These are phyloP conservation scores for Mucor saturninus DNA, from an alignment of 371 early-diverging fungal genomes.

Conservation along the genomic window DNA sequence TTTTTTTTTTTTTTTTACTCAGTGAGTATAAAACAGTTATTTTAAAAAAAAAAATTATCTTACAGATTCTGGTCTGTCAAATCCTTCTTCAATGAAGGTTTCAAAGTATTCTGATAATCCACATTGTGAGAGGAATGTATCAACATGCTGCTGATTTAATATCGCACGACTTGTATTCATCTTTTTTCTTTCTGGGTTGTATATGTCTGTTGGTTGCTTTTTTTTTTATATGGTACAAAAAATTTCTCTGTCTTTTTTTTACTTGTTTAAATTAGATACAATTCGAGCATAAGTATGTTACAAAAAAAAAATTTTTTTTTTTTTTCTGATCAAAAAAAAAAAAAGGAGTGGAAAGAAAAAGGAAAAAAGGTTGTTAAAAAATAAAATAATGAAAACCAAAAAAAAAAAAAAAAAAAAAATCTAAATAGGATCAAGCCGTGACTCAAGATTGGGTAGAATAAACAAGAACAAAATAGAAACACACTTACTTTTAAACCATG, in stretches of 20 bases:
- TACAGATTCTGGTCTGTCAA: conserved; percentile 49
- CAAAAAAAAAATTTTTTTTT: conserved; percentile 1
- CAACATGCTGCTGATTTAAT: conserved; percentile 22
- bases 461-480: neutral
- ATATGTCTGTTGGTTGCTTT: neutral
- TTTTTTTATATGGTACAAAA: neutral
- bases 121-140: conserved; percentile 33
- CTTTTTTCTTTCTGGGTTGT: neutral
- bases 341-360: conserved; percentile 3
- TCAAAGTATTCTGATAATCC: conserved; percentile 38
- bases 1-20: conserved; percentile 10
- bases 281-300: neutral
- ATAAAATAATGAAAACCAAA: neutral
- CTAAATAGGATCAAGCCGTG: neutral
- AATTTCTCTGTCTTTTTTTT: neutral
- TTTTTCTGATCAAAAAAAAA: neutral
- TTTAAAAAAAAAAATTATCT: conserved; percentile 10
- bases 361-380: neutral
- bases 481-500: too few species aligned
- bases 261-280: neutral
- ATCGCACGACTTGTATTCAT: neutral
- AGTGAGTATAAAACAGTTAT: too few species aligned
- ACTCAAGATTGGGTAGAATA: conserved; percentile 6
- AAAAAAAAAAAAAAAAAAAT: conserved; percentile 1
- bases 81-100: conserved; percentile 47